Base-by-base conservation (phyloP, 371 early-diverging fungal genomes). In the Racocetra persica region DNA sequence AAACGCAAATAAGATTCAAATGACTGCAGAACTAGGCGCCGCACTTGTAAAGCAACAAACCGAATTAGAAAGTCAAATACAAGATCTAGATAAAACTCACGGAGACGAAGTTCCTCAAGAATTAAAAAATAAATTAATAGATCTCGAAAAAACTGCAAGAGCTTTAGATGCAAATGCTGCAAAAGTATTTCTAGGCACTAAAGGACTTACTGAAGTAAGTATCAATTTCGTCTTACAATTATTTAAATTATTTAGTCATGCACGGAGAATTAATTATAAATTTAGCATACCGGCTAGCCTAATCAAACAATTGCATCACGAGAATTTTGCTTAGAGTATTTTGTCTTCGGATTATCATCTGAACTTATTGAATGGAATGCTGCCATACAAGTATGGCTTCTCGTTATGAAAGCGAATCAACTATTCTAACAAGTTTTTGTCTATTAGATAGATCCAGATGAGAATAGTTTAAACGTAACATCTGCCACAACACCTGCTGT, bases 81-180 rank as follows among this genome's bases (percentile, higher is more conserved):
- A 13, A n/a, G 77, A 77, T 6, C 26, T 77, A 22, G 77, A 77
- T 18, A 26, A 63, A 49, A 49, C 45, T 36, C 52, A 78, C 26
- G 79, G 77, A 14, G 60, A 77, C 13, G 70, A 45, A 24, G n/a
- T 63, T 24, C 28, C 77, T 20, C 63, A 62, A 38, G 77, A 77
- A 11, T 14, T 77, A 32, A 52, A 22, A 63, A 38, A 45, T 65
- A 77, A 77, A 77, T 38, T 77, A n/a, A n/a, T 24, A 6, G 57
- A 77, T 1, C 51, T 77, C 7, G 77, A 77, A 49, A 49, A 77
- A 63, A 10, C 45, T 45, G 11, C 45, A 45, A 45, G 0, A 10
- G 45, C 10, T 45, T 45, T 32, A 45, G 10, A 45, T 45, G 45
- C 5, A 45, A 62, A 20, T 13, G 52, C 79, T 11, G 45, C 51